phyloP scores from a whole-genome alignment of 2,329 filamentous ascomycete genomes.

The Xylariales sp. region DNA sequence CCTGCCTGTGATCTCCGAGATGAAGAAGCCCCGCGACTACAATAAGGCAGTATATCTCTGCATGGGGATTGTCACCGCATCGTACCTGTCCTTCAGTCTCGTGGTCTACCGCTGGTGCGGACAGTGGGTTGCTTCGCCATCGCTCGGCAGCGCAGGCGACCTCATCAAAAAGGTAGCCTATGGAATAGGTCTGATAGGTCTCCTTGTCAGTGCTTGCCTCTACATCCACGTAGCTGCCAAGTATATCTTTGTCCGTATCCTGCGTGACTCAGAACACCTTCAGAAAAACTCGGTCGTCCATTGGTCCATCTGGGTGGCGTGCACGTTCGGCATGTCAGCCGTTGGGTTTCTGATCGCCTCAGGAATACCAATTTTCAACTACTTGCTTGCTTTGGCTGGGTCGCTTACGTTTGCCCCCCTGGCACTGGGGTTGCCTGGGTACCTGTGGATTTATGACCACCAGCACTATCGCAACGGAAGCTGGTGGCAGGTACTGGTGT shows the following conservation, averaged over 20 bases:
- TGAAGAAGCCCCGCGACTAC: slow-evolving; percentile 55
- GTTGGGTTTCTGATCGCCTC: slow-evolving; percentile 20
- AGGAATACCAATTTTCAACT: slow-evolving; percentile 26
- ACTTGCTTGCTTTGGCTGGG: slow-evolving; percentile 26
- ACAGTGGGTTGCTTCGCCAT: slow-evolving; percentile 57
- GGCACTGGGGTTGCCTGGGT: slow-evolving; percentile 29
- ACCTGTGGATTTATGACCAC: slow-evolving; percentile 33
- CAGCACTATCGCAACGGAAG: slow-evolving; percentile 25
- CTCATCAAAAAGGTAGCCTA: slow-evolving; percentile 58
- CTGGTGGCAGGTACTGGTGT: slow-evolving; percentile 22
- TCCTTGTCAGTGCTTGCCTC: slow-evolving; percentile 38
- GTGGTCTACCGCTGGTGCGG: slow-evolving; percentile 60
- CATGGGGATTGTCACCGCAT: slow-evolving; percentile 52
- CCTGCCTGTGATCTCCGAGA: slow-evolving; percentile 61
- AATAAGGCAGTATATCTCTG: slow-evolving; percentile 55
- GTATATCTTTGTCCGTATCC: slow-evolving; percentile 28
- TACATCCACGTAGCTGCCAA: slow-evolving; percentile 29
- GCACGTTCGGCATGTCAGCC: slow-evolving; percentile 18
- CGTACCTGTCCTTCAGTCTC: slow-evolving; percentile 54
- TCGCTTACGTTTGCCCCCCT: slow-evolving; percentile 31
- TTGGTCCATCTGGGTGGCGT: slow-evolving; percentile 26
- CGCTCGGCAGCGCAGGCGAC: slow-evolving; percentile 55
- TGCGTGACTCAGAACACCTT: slow-evolving; percentile 25
- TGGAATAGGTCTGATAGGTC: slow-evolving; percentile 51
- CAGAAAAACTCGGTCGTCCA: slow-evolving; percentile 24